phyloP scores from a whole-genome alignment of 768 basidiomycete genomes.

The Kwoniella shandongensis region DNA sequence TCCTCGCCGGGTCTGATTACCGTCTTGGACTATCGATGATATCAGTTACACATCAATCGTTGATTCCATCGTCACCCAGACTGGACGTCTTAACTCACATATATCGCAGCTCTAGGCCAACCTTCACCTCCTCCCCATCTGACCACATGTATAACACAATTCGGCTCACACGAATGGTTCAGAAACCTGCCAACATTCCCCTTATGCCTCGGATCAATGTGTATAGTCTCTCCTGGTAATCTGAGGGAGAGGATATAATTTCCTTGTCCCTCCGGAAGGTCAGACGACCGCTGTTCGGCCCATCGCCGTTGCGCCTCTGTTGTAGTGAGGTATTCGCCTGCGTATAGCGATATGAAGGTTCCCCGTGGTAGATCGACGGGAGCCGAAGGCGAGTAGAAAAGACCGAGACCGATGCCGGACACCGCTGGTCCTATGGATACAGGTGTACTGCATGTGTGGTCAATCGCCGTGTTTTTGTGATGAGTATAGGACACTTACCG shows the following conservation, averaged over 20 bases:
- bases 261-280: slow-evolving; percentile 18
- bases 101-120: slow-evolving; percentile 50
- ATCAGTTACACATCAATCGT: background rate
- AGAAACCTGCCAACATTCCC: slow-evolving; percentile 52
- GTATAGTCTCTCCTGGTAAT: slow-evolving; percentile 28
- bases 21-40: slow-evolving; percentile 31
- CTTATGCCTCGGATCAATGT: slow-evolving; percentile 46
- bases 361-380: slow-evolving; percentile 25
- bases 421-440: slow-evolving; percentile 11
- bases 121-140: slow-evolving; percentile 38
- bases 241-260: slow-evolving; percentile 51
- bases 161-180: slow-evolving; percentile 53
- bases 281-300: background rate
- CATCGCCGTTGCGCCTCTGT: slow-evolving; percentile 39
- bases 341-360: slow-evolving; percentile 50
- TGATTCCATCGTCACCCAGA: background rate
- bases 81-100: slow-evolving; percentile 32
- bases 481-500: slow-evolving; percentile 25
- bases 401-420: slow-evolving; percentile 38
- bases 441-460: slow-evolving; percentile 11
- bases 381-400: slow-evolving; percentile 31
- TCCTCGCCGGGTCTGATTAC: slow-evolving; percentile 44
- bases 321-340: slow-evolving; percentile 49
- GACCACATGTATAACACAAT: slow-evolving; percentile 48
- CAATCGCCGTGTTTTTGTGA: too few relatives aligned